Conservation (phyloP, 257 asterid genomes). For the Apocynum venetum region DNA sequence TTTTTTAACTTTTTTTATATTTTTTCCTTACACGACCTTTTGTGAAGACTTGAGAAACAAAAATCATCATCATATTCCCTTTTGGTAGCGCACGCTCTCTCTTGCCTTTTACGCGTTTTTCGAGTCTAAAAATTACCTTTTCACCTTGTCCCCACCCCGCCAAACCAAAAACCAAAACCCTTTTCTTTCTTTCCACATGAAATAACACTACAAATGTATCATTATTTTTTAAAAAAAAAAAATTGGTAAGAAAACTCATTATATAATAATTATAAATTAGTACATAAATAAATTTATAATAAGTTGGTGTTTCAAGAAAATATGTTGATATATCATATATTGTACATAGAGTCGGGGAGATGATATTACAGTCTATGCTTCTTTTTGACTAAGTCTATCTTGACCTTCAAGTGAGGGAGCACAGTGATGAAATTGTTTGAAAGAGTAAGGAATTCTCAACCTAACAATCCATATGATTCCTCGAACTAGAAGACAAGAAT, state of each 20-base stretch:
- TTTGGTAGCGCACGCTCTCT: constrained; percentile 84
- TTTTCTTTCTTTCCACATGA: background rate
- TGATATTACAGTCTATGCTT: background rate
- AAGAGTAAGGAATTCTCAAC: constrained; percentile 10
- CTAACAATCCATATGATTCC: constrained; percentile 10
- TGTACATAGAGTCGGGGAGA: background rate
- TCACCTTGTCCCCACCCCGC: constrained; percentile 7
- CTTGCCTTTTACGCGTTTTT: constrained; percentile 82
- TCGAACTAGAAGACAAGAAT: background rate
- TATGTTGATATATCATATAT: too few relatives aligned
- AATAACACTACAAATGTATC: too few relatives aligned
- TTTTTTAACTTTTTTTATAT: constrained; percentile 16
- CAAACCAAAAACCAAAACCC: background rate
- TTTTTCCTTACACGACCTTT: constrained; percentile 33
- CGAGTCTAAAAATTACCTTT: constrained; percentile 38
- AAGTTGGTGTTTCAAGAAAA: too few relatives aligned
- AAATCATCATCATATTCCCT: constrained; percentile 58
- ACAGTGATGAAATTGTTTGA: background rate
- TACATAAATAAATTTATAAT: too few relatives aligned
- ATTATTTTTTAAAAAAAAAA: too few relatives aligned
- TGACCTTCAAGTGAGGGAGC: background rate
- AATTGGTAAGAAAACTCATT: too few relatives aligned
- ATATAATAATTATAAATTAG: too few relatives aligned
- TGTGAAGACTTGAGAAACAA: constrained; percentile 46
- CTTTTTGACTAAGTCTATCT: constrained; percentile 12